Base-by-base conservation (phyloP, 2,329 filamentous ascomycete genomes). In the Teratosphaeriaceae sp. region DNA sequence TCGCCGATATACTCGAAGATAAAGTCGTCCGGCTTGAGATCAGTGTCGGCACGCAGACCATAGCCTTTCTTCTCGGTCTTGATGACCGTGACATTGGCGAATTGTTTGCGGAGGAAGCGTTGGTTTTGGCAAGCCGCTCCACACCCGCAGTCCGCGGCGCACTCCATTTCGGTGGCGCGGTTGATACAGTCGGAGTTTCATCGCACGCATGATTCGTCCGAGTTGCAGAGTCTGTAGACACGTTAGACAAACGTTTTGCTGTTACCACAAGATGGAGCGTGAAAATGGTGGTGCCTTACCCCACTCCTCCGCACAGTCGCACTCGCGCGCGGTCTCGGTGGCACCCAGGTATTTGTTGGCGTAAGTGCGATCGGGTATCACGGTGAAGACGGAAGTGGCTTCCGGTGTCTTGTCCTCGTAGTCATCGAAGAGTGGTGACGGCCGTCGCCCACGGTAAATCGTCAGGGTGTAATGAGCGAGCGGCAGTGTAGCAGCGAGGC, bases 1-100 rank as follows among this genome's bases (percentile, higher is more conserved):
- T 98, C 92, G 56, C 92, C 92, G 56, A 98, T 90, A 65, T 98
- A 98, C 68, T 98, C 92, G 63, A 88, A 97, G 55, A 98, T 88
- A 62, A 98, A 95, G 61, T 96, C 88, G 61, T 94, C 81, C 18
- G 85, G 73, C 50, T 83, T 76, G 49, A 98, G 72, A 52, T 88
- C 75, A 33, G 72, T 69, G 65, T 97, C 84, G 43, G 89, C 79
- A 44, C 92, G 85, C 46, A 98, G 78, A 30, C 92, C 92, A 58
- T 85, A 97, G 30, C 92, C 92, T 66, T 98, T 98, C 72, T 97
- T 96, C 49, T 95, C 89, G 0, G 92, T 97, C 65, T 94, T 90
- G 73, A 98, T 94, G 58, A 98, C 90, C 2, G 88, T 85, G 46
- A 98, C 92, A 54, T 85, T 70, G 59, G 90, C 89, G 61, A 92